phyloP scores from a whole-genome alignment of 1,284 basidiomycete species.

The Pholiota adiposa region DNA sequence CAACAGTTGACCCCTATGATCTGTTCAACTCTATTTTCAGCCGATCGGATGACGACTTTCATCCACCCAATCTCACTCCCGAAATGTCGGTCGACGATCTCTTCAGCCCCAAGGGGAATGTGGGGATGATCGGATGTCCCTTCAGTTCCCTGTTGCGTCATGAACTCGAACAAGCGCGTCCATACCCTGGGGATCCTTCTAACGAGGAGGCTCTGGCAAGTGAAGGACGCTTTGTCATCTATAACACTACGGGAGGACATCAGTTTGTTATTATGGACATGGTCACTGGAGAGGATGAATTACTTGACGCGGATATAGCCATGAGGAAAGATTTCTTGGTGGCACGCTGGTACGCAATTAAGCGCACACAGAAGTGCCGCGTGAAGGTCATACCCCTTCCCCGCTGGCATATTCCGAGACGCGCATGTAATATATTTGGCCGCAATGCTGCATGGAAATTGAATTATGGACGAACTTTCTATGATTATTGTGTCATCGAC shows the following conservation, averaged over 20 bases:
- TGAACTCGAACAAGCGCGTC: background rate
- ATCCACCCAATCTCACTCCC: background rate
- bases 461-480: background rate
- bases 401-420: background rate
- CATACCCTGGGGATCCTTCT: conserved; percentile 1
- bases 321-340: background rate
- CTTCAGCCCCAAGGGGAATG: background rate
- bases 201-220: background rate
- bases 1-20: background rate
- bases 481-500: background rate
- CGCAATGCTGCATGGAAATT: background rate
- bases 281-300: background rate
- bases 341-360: conserved; percentile 4
- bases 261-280: background rate
- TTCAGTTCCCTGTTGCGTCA: background rate
- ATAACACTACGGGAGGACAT: background rate
- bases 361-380: background rate
- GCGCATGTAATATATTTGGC: background rate
- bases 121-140: background rate
- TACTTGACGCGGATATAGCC: background rate
- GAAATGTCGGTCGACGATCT: background rate
- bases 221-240: background rate
- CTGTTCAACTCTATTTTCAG: background rate
- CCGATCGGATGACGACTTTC: background rate
- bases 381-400: background rate